Conservation (phyloP, 768 basidiomycete genomes). For the Lactifluus subvellereus region DNA sequence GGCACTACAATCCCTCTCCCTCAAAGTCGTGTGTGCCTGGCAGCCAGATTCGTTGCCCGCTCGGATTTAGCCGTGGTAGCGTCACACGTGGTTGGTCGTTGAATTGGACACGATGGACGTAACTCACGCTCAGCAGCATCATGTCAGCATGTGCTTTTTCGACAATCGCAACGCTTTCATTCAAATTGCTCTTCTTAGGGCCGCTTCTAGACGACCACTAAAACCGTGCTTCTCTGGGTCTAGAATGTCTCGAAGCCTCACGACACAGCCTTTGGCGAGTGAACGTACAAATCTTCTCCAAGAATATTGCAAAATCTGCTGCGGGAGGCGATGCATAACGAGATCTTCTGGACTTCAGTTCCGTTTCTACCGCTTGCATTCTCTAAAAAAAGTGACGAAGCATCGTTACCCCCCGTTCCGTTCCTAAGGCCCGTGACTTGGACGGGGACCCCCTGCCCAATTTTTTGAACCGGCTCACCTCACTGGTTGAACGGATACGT, state of each 20-base stretch:
- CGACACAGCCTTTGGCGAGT: neutral
- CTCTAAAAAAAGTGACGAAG: neutral
- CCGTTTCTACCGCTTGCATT: neutral
- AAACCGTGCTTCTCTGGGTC: neutral
- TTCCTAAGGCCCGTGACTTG: neutral
- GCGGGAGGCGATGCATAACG: neutral
- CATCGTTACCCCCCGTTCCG: neutral
- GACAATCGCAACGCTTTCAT: neutral
- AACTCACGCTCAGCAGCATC: neutral
- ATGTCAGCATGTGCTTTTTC: constrained; percentile 3
- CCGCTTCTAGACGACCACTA: neutral
- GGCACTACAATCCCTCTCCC: neutral
- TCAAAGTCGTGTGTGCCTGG: neutral
- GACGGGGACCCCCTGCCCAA: neutral
- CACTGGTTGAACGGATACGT: neutral
- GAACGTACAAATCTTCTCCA: neutral
- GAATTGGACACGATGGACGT: no score
- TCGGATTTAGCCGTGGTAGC: neutral
- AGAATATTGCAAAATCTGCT: neutral
- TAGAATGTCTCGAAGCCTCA: neutral
- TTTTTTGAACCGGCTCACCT: neutral
- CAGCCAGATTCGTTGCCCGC: neutral
- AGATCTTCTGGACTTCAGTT: neutral
- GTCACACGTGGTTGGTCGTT: neutral
- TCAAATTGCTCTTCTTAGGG: neutral